Conservation (phyloP, 306 rosid species). For the Canavalia ensiformis region DNA sequence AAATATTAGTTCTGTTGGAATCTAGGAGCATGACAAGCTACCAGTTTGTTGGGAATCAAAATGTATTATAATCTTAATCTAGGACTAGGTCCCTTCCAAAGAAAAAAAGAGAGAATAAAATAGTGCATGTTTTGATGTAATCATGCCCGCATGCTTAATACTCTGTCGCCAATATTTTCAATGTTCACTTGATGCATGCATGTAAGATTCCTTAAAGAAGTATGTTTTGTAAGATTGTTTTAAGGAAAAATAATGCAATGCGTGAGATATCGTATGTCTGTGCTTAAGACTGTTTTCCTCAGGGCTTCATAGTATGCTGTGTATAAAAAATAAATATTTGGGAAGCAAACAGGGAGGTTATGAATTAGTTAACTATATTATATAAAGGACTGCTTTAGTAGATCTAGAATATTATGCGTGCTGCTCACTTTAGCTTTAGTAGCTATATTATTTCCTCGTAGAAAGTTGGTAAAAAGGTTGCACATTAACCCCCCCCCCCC, state of each 20-base stretch:
- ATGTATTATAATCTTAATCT: slow-evolving; percentile 20
- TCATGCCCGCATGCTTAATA: neutral
- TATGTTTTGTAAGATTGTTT: slow-evolving; percentile 26
- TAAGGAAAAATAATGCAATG: neutral
- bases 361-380: neutral
- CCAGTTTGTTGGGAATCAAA: slow-evolving; percentile 32
- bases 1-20: slow-evolving; percentile 49
- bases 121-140: slow-evolving; percentile 43
- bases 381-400: neutral
- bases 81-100: slow-evolving; percentile 16
- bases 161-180: neutral
- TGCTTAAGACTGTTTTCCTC: too few relatives aligned
- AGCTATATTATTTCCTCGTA: neutral
- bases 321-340: neutral
- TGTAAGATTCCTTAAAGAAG: slow-evolving; percentile 26
- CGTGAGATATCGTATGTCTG: neutral
- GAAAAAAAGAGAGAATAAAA: slow-evolving; percentile 21
- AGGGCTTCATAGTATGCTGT: neutral
- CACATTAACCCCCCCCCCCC: too few relatives aligned
- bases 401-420: neutral
- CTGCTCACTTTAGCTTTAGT: neutral
- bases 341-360: neutral
- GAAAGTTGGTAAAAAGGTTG: too few relatives aligned
- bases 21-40: slow-evolving; percentile 38
- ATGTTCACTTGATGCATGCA: slow-evolving; percentile 26